These are phyloP conservation scores for Cinnamomum micranthum DNA, from an alignment of 164 flowering plant genomes.

Conservation along the genomic window DNA sequence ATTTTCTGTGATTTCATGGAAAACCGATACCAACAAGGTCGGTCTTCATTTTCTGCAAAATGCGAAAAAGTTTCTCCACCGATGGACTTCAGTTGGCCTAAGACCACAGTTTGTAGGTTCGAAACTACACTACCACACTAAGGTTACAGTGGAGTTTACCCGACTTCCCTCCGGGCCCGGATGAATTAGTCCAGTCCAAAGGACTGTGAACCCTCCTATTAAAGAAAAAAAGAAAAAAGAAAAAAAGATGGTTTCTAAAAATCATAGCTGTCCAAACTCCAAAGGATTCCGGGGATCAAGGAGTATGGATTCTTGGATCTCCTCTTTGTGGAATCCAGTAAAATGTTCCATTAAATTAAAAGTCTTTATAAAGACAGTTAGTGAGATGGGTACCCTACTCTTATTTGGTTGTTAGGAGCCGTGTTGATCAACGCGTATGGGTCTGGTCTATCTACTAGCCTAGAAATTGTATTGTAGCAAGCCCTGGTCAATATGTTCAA, in stretches of 20 bases:
- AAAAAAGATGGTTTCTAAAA: neutral
- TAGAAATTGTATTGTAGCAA: neutral
- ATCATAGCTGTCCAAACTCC: neutral
- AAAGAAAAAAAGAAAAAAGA: too few species aligned
- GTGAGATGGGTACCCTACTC: neutral
- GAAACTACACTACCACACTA: too few species aligned
- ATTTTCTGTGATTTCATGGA: too few species aligned
- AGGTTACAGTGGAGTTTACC: fast-evolving
- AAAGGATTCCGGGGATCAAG: neutral
- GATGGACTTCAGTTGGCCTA: too few species aligned
- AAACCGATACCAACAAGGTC: too few species aligned
- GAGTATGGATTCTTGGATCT: neutral
- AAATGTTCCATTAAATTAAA: neutral
- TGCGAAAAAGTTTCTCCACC: neutral
- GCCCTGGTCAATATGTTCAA: neutral
- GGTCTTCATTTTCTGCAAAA: too few species aligned
- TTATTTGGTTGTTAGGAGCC: neutral
- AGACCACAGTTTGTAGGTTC: too few species aligned
- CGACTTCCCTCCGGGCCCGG: fast-evolving
- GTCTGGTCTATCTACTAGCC: neutral
- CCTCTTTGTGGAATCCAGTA: too few species aligned
- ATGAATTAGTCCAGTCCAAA: too few species aligned
- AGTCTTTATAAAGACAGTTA: neutral
- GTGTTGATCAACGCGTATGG: neutral
- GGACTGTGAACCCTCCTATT: too few species aligned